Percentiles rank a stretch among this genome's conserved stretches.
These are phyloP conservation scores for Colletotrichum lentis DNA, from an alignment of 2,329 filamentous ascomycete species.

Conservation along the genomic window DNA sequence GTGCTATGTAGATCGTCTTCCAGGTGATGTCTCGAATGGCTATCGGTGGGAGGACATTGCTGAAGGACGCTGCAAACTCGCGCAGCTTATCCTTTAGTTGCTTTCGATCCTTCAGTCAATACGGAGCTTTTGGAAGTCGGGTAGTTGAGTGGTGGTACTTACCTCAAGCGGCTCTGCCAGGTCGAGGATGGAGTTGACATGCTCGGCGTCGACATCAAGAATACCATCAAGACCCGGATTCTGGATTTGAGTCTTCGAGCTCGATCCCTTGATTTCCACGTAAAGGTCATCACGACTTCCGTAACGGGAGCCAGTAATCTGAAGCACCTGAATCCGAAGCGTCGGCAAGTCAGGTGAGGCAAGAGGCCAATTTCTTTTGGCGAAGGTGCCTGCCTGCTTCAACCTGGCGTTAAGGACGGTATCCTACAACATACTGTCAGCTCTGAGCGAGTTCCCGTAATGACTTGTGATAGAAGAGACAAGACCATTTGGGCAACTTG, in stretches of 20 bases:
- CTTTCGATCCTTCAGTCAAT: background rate
- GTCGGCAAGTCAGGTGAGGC: background rate
- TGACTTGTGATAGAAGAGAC: too few relatives aligned
- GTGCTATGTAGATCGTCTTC: slow-evolving; percentile 5
- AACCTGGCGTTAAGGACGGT: too few relatives aligned
- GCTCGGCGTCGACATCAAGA: background rate
- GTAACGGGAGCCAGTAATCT: background rate
- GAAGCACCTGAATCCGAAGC: background rate
- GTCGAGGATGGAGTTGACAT: background rate
- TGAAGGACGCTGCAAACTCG: background rate
- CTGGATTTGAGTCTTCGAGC: background rate
- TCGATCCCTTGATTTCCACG: background rate
- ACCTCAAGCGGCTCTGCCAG: background rate
- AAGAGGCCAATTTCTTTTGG: too few relatives aligned
- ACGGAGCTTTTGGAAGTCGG: background rate
- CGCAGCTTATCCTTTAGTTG: background rate
- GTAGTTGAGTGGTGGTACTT: background rate
- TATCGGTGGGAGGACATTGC: background rate
- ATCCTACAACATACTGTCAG: background rate
- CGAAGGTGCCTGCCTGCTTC: too few relatives aligned
- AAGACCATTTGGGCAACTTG: background rate
- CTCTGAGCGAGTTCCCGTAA: too few relatives aligned
- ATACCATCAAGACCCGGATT: background rate
- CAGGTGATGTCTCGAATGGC: slow-evolving; percentile 19
- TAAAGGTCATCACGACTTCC: background rate